A percentile compares a stretch with the other conserved stretches of the same genome.
Evolutionary conservation across 805 yeast genomes (phyloP).

Genomic region (Tetrapisispora phaffii): DNA sequence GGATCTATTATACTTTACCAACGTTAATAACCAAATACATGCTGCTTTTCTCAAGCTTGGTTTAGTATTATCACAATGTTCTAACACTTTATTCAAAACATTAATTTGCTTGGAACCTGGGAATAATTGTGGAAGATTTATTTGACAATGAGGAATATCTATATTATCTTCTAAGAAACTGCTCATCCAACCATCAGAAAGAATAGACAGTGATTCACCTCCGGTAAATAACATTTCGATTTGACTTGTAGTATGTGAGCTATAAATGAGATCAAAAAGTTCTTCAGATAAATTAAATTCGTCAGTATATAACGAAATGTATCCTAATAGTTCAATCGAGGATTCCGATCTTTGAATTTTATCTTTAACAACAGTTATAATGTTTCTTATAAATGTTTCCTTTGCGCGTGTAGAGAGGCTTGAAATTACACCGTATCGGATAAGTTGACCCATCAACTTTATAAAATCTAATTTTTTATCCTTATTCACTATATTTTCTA

Average conservation of each 20-base stretch:
- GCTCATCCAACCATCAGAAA: conserved; percentile 72
- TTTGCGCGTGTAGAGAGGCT: conserved; percentile 12
- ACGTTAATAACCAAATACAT: conserved; percentile 76
- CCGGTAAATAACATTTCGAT: conserved; percentile 65
- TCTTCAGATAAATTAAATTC: conserved; percentile 25
- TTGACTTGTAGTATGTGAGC: conserved; percentile 56
- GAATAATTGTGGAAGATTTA: background rate
- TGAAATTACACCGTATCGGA: conserved; percentile 32
- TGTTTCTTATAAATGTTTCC: conserved; percentile 12
- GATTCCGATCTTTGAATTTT: conserved; percentile 49
- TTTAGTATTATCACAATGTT: conserved; percentile 50
- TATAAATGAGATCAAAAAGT: conserved; percentile 41
- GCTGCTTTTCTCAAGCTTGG: conserved; percentile 68
- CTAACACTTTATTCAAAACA: conserved; percentile 42
- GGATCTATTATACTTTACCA: conserved; percentile 64
- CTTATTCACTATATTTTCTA: background rate
- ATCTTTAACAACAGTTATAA: conserved; percentile 28
- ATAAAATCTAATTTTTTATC: background rate
- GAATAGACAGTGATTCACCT: conserved; percentile 73
- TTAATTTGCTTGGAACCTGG: conserved; percentile 8
- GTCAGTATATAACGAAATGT: conserved; percentile 36
- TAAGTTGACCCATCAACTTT: conserved; percentile 26
- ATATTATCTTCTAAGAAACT: conserved; percentile 39
- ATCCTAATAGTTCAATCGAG: conserved; percentile 47
- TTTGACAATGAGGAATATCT: conserved; percentile 35